A percentile compares a stretch with the other conserved stretches of the same genome.
Evolutionary conservation across 2,329 filamentous ascomycete species (phyloP).

Genomic region (Cercospora canescens): DNA sequence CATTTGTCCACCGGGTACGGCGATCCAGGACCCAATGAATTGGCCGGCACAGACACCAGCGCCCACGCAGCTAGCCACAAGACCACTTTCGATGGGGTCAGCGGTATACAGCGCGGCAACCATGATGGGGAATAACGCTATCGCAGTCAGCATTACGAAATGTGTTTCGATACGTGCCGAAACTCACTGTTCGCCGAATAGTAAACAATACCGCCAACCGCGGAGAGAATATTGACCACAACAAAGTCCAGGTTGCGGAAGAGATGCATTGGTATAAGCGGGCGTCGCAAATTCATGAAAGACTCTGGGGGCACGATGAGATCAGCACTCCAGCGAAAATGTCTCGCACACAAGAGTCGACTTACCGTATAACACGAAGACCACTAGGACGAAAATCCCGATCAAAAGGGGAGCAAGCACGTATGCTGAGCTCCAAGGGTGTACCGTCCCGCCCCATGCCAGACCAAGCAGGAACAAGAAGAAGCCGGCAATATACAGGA

Average conservation of each 20-base stretch:
- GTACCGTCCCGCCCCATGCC: background rate
- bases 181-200: background rate
- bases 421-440: background rate
- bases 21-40: background rate
- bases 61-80: background rate
- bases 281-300: background rate
- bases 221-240: background rate
- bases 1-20: background rate
- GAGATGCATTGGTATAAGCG: background rate
- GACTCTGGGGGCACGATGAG: background rate
- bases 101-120: background rate
- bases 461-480: background rate
- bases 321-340: background rate
- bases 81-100: background rate
- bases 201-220: background rate
- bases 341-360: background rate
- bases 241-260: background rate
- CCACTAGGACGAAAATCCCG: background rate
- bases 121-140: background rate
- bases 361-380: background rate
- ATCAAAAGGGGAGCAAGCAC: background rate
- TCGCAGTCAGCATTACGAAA: background rate
- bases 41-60: background rate
- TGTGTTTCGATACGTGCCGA: background rate
- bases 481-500: background rate